Evolutionary conservation across 106 monocot species (phyloP).

Genomic region (Posidonia australis): DNA sequence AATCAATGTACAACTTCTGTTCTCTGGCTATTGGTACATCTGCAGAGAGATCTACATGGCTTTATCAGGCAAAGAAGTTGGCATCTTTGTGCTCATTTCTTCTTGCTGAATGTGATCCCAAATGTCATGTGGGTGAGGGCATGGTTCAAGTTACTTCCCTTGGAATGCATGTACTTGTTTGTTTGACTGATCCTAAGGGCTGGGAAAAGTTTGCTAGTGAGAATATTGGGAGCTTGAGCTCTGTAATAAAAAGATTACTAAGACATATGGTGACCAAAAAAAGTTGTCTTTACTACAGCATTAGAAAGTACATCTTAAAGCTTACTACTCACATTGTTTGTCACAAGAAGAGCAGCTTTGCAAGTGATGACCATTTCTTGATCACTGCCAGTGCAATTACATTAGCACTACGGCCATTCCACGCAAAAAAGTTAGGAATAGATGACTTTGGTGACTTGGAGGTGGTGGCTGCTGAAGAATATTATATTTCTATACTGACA

Average conservation of each 20-base stretch:
- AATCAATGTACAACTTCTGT: constrained; percentile 56
- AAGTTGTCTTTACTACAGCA: constrained; percentile 39
- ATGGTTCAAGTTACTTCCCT: constrained; percentile 34
- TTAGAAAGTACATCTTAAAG: constrained; percentile 47
- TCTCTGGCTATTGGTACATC: constrained; percentile 45
- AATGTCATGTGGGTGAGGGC: constrained; percentile 21
- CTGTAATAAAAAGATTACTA: constrained; percentile 40
- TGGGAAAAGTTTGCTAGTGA: constrained; percentile 52
- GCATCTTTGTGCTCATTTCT: constrained; percentile 52
- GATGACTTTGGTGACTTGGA: constrained; percentile 16
- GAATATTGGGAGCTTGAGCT: constrained; percentile 29
- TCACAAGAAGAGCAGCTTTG: constrained; percentile 16
- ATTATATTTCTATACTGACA: constrained; percentile 51
- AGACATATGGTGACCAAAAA: constrained; percentile 35
- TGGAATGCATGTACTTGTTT: constrained; percentile 52
- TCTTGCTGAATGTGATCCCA: constrained; percentile 50
- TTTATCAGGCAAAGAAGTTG: constrained; percentile 64
- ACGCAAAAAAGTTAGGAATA: constrained; percentile 23
- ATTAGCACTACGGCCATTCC: constrained; percentile 68
- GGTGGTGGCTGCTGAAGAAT: constrained; percentile 32
- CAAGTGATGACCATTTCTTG: constrained; percentile 36
- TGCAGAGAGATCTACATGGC: constrained; percentile 70
- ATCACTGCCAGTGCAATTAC: constrained; percentile 81
- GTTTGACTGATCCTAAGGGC: constrained; percentile 55
- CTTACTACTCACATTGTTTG: constrained; percentile 20